Evolutionary conservation across 768 basidiomycete species (phyloP), one percentile per base, ranked within the genome.

Genomic region (Sarcomyxa edulis): DNA sequence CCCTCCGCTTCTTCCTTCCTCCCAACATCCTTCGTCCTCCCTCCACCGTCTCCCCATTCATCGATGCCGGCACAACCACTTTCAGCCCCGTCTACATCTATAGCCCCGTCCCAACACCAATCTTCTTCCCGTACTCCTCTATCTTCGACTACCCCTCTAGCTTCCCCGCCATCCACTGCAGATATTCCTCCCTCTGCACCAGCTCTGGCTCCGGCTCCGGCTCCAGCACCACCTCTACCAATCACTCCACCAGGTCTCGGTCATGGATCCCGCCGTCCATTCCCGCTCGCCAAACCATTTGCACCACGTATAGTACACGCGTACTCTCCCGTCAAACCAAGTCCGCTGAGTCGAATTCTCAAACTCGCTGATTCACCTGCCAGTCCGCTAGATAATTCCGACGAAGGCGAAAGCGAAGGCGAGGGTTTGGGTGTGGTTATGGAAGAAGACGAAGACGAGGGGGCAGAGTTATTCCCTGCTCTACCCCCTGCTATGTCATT

Each of bases 241-340:
- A n/a, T n/a, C 33, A n/a, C 32, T 28, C 12, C 25, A 33, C 8
- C 30, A n/a, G 15, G 32, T 38, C 35, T 6, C 15, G 8, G 7
- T 35, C 18, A 23, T 11, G 12, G 21, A 46, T 5, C 42, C 46
- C 10, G 35, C 47, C 22, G 48, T 53, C 32, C 61, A 61, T 24
- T 46, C 51, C 83, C 83, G 0, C 62, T 81, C 31, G 82, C 84
- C 2, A 88, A 84, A 50, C 84, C 86, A 8, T 62, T 81, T 34
- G 80, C 75, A 2, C 60, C 68, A 38, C 76, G 71, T 39, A 84
- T 86, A 80, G 68, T 74, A 4, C 87, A 91, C 46, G 84, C 86
- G 0, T 91, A 90, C 46, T 89, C 88, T 0, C 87, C 87, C 20
- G 80, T 67, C 2, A 81, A 78, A 54, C 87, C 88, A 0, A 88